Conservation (phyloP, 2,329 filamentous ascomycete genomes). For the Cladophialophora chaetospira region DNA sequence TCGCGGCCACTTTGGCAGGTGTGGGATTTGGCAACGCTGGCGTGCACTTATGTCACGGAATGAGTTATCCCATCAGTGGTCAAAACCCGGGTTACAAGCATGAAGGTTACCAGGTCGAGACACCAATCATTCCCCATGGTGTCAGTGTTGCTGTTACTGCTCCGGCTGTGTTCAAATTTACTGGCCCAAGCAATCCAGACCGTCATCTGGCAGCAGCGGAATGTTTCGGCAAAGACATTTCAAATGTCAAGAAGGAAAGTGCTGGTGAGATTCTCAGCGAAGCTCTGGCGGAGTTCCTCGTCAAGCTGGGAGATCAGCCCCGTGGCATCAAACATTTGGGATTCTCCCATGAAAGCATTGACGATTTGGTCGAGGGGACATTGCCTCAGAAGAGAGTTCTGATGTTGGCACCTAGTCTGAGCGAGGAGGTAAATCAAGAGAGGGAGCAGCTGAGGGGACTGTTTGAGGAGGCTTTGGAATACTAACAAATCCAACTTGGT, state of each 20-base stretch:
- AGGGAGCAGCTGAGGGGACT: conserved; percentile 69
- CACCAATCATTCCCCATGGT: conserved; percentile 90
- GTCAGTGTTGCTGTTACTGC: conserved; percentile 93
- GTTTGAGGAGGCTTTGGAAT: conserved; percentile 65
- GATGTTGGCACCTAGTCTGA: conserved; percentile 84
- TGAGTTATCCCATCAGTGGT: conserved; percentile 96
- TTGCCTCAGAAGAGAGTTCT: conserved; percentile 88
- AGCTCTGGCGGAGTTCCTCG: conserved; percentile 77
- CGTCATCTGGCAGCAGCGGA: conserved; percentile 88
- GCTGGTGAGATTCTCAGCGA: conserved; percentile 87
- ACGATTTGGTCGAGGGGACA: conserved; percentile 87
- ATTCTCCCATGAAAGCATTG: conserved; percentile 74
- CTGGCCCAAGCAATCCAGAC: conserved; percentile 85
- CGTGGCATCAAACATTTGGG: conserved; percentile 80
- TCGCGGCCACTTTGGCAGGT: conserved; percentile 89
- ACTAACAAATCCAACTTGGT: conserved; percentile 40
- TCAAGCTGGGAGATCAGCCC: conserved; percentile 85
- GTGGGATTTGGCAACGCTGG: conserved; percentile 98
- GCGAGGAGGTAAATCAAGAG: conserved; percentile 68
- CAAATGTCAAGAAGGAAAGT: conserved; percentile 81
- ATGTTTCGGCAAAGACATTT: conserved; percentile 85
- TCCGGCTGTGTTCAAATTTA: conserved; percentile 92
- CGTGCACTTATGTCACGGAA: conserved; percentile 85
- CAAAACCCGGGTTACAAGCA: conserved; percentile 93
- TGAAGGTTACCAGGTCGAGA: conserved; percentile 74